Conservation (phyloP, 768 basidiomycete genomes). For the Mycena alexandri region DNA sequence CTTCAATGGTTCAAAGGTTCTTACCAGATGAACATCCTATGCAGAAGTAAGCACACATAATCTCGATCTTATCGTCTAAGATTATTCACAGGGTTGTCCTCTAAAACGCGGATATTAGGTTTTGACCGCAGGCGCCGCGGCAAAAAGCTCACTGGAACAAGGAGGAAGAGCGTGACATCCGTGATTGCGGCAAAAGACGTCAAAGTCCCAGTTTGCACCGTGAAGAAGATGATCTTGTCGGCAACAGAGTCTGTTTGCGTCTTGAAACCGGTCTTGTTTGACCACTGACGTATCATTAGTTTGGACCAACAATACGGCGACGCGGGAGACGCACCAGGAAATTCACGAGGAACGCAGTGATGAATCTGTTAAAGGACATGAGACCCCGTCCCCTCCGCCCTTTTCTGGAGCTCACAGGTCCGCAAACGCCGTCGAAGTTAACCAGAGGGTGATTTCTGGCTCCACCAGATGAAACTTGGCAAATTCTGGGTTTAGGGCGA, state of each 20-base stretch:
- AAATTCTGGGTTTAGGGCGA: neutral
- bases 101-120: neutral
- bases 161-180: conserved; percentile 27
- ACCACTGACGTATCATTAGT: conserved; percentile 14
- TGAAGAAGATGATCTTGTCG: conserved; percentile 37
- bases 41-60: neutral
- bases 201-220: conserved; percentile 36
- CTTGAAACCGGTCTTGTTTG: conserved; percentile 33
- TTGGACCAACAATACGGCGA: neutral
- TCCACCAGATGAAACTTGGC: neutral
- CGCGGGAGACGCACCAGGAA: conserved; percentile 24
- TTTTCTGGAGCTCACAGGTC: conserved; percentile 12
- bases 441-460: conserved; percentile 28
- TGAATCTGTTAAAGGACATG: conserved; percentile 4
- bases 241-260: conserved; percentile 35
- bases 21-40: conserved; percentile 36
- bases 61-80: too few relatives aligned
- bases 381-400: too few relatives aligned
- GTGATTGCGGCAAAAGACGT: conserved; percentile 35
- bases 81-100: conserved; percentile 21
- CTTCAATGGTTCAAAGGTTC: too few relatives aligned
- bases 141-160: conserved; percentile 20
- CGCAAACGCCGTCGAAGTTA: conserved; percentile 32
- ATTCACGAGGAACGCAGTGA: conserved; percentile 34
- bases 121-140: neutral